Evolutionary conservation across 2,329 filamentous ascomycete species (phyloP).

Genomic region (Nigrospora sphaerica): DNA sequence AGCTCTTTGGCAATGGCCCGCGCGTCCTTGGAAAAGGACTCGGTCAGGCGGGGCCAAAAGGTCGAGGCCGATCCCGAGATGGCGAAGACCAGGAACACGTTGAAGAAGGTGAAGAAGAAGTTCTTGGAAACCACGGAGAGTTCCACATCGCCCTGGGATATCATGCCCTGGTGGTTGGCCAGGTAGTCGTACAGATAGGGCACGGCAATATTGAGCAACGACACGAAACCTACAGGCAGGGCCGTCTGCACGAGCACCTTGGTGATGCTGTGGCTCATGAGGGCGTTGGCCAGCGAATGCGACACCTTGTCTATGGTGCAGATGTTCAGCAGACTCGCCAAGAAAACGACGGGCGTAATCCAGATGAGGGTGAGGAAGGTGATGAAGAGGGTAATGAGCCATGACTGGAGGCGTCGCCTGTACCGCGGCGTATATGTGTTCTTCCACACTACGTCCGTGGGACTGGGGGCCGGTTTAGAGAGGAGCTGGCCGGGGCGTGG

Average conservation of each 20-base stretch:
- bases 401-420: slow-evolving; percentile 68
- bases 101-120: slow-evolving; percentile 99
- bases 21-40: slow-evolving; percentile 66
- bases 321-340: slow-evolving; percentile 74
- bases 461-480: slow-evolving; percentile 79
- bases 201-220: slow-evolving; percentile 80
- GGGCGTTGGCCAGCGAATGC: slow-evolving; percentile 59
- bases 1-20: slow-evolving; percentile 69
- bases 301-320: slow-evolving; percentile 71
- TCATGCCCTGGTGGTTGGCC: slow-evolving; percentile 86
- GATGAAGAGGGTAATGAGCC: slow-evolving; percentile 79
- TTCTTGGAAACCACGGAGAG: slow-evolving; percentile 95
- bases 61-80: slow-evolving; percentile 74
- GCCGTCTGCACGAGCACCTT: slow-evolving; percentile 79
- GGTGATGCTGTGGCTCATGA: slow-evolving; percentile 62
- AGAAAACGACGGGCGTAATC: slow-evolving; percentile 71
- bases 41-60: slow-evolving; percentile 64
- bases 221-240: slow-evolving; percentile 77
- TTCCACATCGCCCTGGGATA: slow-evolving; percentile 90
- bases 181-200: slow-evolving; percentile 94
- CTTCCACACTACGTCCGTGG: slow-evolving; percentile 87
- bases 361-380: slow-evolving; percentile 79
- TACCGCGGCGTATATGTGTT: slow-evolving; percentile 81
- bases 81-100: slow-evolving; percentile 93
- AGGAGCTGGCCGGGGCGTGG: slow-evolving; percentile 80